A percentile compares a stretch with the other conserved stretches of the same genome.
Evolutionary conservation across 2,329 filamentous ascomycete genomes (phyloP).

Genomic region (Aspergillus tamarii): DNA sequence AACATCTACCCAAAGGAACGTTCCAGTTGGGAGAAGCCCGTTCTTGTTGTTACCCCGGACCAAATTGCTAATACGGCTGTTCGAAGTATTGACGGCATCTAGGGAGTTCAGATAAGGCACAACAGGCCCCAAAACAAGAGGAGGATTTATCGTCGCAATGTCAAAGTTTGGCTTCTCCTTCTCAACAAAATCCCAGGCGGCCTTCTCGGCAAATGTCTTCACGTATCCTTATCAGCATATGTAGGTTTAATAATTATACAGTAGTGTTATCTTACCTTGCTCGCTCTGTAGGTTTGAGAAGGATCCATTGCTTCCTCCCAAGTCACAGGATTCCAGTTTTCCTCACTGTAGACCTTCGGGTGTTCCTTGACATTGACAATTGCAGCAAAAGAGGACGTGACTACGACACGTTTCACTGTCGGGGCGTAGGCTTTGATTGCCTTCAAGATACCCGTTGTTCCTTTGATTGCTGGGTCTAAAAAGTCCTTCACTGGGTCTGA

Average conservation of each 20-base stretch:
- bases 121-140: conserved; percentile 66
- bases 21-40: conserved; percentile 60
- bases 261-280: conserved; percentile 51
- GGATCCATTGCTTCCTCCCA: conserved; percentile 44
- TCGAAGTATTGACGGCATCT: conserved; percentile 72
- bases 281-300: conserved; percentile 49
- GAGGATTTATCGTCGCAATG: conserved; percentile 64
- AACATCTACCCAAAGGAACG: conserved; percentile 61
- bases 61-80: conserved; percentile 66
- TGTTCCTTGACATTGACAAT: conserved; percentile 56
- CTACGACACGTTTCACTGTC: conserved; percentile 71
- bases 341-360: conserved; percentile 41
- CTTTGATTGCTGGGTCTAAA: conserved; percentile 64
- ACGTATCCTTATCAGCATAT: conserved; percentile 14
- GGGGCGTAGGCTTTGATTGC: conserved; percentile 64
- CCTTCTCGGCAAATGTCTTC: conserved; percentile 64
- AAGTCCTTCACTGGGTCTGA: conserved; percentile 68
- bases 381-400: conserved; percentile 71
- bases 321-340: conserved; percentile 49
- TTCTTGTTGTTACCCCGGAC: conserved; percentile 65
- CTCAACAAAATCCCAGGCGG: conserved; percentile 67
- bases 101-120: conserved; percentile 66
- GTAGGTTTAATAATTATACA: neutral
- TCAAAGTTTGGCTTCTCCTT: conserved; percentile 62
- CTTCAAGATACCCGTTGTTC: conserved; percentile 65